These are phyloP conservation scores for Neltuma alba DNA, from an alignment of 306 rosid genomes.

Conservation along the genomic window DNA sequence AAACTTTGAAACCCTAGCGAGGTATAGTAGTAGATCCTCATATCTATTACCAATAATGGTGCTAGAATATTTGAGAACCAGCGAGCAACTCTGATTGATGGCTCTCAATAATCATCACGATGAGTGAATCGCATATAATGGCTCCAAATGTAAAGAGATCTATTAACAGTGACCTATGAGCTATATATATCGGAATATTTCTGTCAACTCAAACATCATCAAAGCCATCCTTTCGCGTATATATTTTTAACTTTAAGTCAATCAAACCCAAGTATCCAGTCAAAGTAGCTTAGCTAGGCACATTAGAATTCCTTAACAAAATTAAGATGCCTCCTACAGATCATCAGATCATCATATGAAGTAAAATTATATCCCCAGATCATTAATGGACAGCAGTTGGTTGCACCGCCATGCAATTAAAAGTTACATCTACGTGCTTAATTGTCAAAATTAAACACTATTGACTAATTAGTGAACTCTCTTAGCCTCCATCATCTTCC, in stretches of 20 bases:
- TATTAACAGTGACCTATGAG: constrained; percentile 14
- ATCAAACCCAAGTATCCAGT: constrained; percentile 42
- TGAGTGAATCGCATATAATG: constrained; percentile 36
- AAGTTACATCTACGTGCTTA: constrained; percentile 48
- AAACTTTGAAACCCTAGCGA: neutral
- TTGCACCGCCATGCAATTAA: constrained; percentile 53
- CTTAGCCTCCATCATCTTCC: neutral
- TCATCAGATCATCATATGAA: neutral
- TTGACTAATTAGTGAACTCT: neutral
- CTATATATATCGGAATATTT: constrained; percentile 44
- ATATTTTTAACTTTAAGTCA: constrained; percentile 31
- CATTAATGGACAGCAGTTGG: constrained; percentile 32
- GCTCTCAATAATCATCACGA: constrained; percentile 44
- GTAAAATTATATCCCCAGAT: constrained; percentile 28
- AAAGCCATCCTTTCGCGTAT: constrained; percentile 16
- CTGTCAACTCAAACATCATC: constrained; percentile 41
- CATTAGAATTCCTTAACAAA: constrained; percentile 35
- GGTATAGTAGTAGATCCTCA: neutral
- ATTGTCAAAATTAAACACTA: neutral
- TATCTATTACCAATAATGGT: constrained; percentile 16
- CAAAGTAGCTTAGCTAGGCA: constrained; percentile 43
- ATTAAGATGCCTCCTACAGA: constrained; percentile 31
- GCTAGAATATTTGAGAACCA: constrained; percentile 23
- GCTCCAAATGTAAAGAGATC: neutral
- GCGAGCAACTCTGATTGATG: constrained; percentile 34